Conservation (phyloP, 139 green algal species). For the Chlorella sp. region DNA sequence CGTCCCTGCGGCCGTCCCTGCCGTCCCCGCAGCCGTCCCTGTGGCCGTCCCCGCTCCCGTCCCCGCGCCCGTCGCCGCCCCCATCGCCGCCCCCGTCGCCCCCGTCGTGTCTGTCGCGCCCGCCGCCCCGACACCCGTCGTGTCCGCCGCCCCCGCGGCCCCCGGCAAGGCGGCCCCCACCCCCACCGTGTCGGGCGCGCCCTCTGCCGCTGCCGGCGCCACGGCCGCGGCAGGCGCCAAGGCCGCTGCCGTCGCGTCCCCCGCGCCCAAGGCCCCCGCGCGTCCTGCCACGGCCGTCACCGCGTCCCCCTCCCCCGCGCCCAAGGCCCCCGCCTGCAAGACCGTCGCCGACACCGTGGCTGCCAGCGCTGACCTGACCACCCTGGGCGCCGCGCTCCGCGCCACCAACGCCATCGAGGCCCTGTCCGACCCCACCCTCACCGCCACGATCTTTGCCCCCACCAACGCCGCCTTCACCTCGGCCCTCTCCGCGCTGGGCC, state of each 20-base stretch:
- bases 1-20: no score
- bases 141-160: not conserved
- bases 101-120: not conserved
- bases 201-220: not conserved
- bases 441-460: conserved; percentile 58
- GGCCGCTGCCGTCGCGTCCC: not conserved
- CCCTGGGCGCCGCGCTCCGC: conserved; percentile 9
- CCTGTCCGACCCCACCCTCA: conserved; percentile 23
- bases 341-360: conserved; percentile 23
- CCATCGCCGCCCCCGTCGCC: not conserved
- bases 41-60: not conserved
- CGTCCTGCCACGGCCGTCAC: no score
- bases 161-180: no score
- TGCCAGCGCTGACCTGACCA: conserved; percentile 19
- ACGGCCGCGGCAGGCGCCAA: not conserved
- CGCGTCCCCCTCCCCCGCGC: not conserved
- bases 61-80: not conserved
- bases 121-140: not conserved
- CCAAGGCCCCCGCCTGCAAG: not conserved
- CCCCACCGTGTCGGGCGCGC: not conserved
- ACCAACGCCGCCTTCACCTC: conserved; percentile 54
- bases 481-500: conserved; percentile 19
- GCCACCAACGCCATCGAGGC: conserved; percentile 22
- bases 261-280: not conserved
- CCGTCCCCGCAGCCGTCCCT: not conserved